Percentiles rank a stretch among this genome's conserved stretches.
phyloP scores from a whole-genome alignment of 139 green algal species.

The Volvox reticuliferus region DNA sequence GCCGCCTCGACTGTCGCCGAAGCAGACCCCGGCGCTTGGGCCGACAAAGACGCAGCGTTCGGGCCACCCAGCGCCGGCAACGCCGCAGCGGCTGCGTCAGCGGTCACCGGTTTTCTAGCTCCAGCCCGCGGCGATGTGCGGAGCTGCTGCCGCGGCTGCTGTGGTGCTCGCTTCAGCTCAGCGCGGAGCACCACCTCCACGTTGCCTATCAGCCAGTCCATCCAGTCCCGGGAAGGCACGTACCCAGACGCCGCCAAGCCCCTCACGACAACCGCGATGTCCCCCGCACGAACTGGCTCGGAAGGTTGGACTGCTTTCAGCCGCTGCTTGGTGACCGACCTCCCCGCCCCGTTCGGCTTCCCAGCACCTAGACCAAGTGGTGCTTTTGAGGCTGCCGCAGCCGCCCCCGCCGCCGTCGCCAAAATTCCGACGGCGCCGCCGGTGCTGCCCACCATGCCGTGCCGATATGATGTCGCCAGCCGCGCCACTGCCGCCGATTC shows the following conservation, averaged over 20 bases:
- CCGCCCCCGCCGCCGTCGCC: not conserved
- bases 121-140: not conserved
- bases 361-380: no score
- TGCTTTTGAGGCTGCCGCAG: not conserved
- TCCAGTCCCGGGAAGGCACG: not conserved
- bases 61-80: not conserved
- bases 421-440: not conserved
- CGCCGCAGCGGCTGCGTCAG: not conserved
- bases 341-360: not conserved
- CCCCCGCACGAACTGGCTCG: not conserved
- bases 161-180: not conserved
- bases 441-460: not conserved
- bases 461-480: not conserved
- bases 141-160: not conserved
- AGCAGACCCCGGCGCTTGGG: not conserved
- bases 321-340: not conserved
- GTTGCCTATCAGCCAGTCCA: not conserved
- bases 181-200: not conserved
- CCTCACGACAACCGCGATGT: not conserved
- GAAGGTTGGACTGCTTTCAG: not conserved
- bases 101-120: not conserved
- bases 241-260: not conserved
- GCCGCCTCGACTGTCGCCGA: not conserved
- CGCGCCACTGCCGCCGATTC: not conserved
- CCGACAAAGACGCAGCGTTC: not conserved